Evolutionary conservation across 176 grass and related monocot genomes (phyloP).

Genomic region (Oryza officinalis): DNA sequence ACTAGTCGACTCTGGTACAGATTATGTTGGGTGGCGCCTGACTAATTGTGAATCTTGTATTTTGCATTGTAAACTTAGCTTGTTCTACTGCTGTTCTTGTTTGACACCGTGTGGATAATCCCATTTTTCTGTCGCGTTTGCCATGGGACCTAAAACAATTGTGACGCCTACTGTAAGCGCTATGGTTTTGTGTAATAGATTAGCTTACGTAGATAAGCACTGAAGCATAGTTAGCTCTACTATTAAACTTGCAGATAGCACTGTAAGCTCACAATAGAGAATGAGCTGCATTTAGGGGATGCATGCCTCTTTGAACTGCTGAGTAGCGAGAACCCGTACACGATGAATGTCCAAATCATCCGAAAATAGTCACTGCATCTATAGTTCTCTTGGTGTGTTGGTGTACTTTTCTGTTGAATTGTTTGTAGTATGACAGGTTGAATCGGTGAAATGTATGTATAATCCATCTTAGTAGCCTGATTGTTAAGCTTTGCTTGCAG

Average conservation of each 20-base stretch:
- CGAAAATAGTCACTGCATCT: not conserved
- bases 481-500: no score
- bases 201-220: no score
- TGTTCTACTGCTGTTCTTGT: not conserved
- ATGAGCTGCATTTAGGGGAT: not conserved
- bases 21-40: not conserved
- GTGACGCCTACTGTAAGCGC: not conserved
- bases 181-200: no score
- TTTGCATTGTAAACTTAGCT: not conserved
- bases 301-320: slow-evolving; percentile 15
- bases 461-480: not conserved
- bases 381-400: not conserved
- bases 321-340: not conserved
- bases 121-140: no score
- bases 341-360: not conserved
- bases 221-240: no score
- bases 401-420: not conserved
- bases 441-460: not conserved
- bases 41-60: not conserved
- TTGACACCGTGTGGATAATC: not conserved
- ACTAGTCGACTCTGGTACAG: not conserved
- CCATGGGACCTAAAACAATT: no score
- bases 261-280: not conserved
- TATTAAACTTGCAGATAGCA: no score
- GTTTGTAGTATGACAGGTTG: no score